Evolutionary conservation across 2,329 filamentous ascomycete species (phyloP).

Genomic region (Aureobasidium sp.): DNA sequence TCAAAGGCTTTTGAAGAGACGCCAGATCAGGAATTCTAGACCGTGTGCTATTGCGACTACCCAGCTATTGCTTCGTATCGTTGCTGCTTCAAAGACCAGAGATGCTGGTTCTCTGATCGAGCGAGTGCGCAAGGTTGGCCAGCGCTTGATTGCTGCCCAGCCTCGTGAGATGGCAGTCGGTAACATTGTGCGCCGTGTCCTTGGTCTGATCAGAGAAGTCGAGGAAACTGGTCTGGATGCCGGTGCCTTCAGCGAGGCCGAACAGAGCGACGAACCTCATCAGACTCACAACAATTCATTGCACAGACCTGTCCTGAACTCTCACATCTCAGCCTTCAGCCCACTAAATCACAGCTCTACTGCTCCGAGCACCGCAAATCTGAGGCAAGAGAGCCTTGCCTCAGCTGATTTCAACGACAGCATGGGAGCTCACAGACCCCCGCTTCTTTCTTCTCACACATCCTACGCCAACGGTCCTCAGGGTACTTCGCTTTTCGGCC

Average conservation of each 20-base stretch:
- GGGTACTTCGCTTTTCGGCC: constrained; percentile 74
- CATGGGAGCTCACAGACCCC: constrained; percentile 39
- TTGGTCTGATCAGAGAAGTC: constrained; percentile 87
- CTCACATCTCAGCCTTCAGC: constrained; percentile 38
- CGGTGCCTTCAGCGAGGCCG: constrained; percentile 55
- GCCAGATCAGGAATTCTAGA: constrained; percentile 81
- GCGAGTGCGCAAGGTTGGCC: constrained; percentile 70
- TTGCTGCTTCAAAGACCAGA: constrained; percentile 69
- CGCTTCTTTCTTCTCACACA: constrained; percentile 52
- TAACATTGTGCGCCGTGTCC: constrained; percentile 84
- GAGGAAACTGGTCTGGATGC: constrained; percentile 70
- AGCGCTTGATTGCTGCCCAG: constrained; percentile 70
- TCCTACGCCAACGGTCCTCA: constrained; percentile 52
- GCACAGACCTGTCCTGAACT: constrained; percentile 29
- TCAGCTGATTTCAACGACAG: constrained; percentile 1
- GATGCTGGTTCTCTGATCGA: constrained; percentile 72
- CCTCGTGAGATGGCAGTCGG: constrained; percentile 87
- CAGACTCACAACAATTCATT: constrained; percentile 27
- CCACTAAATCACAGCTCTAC: constrained; percentile 36
- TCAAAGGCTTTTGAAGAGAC: constrained; percentile 71
- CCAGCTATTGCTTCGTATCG: constrained; percentile 77
- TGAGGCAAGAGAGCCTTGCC: background rate
- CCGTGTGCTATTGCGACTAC: constrained; percentile 87
- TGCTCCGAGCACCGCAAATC: constrained; percentile 16
- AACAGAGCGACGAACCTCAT: constrained; percentile 22